A percentile compares a stretch with the other conserved stretches of the same genome.
Evolutionary conservation across 2,329 filamentous ascomycete genomes (phyloP).

Genomic region (Periglandula ipomoeae): DNA sequence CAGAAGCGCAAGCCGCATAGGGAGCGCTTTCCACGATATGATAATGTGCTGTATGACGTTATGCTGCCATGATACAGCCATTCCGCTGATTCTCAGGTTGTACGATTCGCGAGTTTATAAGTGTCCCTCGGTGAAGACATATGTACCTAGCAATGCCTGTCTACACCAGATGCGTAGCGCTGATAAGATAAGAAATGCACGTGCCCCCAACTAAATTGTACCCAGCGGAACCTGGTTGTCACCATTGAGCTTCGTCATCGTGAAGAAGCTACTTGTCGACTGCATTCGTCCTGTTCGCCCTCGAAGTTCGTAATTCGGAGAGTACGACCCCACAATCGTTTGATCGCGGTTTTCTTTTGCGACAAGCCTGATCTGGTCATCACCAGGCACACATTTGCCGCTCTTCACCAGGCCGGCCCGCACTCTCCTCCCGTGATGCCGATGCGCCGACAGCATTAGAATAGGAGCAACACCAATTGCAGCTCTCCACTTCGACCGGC

Average conservation of each 20-base stretch:
- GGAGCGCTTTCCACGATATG: too few species aligned
- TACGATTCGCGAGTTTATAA: too few species aligned
- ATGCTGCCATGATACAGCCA: too few species aligned
- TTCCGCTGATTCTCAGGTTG: too few species aligned
- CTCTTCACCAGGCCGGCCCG: neutral
- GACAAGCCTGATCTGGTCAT: neutral
- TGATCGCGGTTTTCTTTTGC: neutral
- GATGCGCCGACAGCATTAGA: conserved; percentile 7
- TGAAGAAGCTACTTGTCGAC: neutral
- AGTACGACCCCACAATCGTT: too few species aligned
- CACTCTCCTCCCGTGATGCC: conserved; percentile 8
- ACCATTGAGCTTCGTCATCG: conserved; percentile 1
- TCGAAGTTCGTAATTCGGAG: neutral
- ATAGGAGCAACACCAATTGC: conserved; percentile 5
- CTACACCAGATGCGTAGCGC: too few species aligned
- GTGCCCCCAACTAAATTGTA: conserved; percentile 3
- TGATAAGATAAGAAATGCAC: conserved; percentile 5
- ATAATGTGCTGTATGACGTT: too few species aligned
- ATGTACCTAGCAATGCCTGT: too few species aligned
- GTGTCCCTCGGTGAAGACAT: too few species aligned
- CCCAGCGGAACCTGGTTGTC: neutral
- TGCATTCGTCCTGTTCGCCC: neutral
- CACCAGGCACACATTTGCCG: neutral
- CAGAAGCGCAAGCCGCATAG: too few species aligned
- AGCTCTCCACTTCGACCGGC: conserved; percentile 8